Conservation (phyloP, 1,284 basidiomycete species). For the Meripilus lineatus region DNA sequence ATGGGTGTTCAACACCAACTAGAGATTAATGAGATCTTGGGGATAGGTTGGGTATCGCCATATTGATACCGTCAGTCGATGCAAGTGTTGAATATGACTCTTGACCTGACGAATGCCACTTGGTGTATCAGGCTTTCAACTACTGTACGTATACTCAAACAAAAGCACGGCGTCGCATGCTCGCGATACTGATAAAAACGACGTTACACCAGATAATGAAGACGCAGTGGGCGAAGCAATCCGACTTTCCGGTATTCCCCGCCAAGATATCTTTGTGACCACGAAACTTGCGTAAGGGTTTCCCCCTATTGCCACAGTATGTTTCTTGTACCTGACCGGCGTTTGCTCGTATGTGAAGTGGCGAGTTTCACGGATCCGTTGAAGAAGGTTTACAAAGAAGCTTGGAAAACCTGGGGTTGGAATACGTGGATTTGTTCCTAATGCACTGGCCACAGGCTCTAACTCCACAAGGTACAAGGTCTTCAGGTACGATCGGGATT, state of each 20-base stretch:
- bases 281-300: conserved; percentile 11
- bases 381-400: conserved; percentile 51
- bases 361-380: conserved; percentile 66
- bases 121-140: too few relatives aligned
- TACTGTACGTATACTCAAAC: background rate
- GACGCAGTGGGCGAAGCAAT: conserved; percentile 11
- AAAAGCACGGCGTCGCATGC: background rate
- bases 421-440: conserved; percentile 70
- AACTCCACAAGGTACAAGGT: too few relatives aligned
- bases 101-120: too few relatives aligned
- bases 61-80: background rate
- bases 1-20: background rate
- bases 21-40: background rate
- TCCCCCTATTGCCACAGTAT: background rate
- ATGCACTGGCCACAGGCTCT: conserved; percentile 50
- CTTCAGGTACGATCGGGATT: too few relatives aligned
- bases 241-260: conserved; percentile 12
- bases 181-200: background rate
- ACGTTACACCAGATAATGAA: conserved; percentile 9
- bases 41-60: background rate
- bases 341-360: conserved; percentile 49
- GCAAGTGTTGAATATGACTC: background rate
- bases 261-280: conserved; percentile 12
- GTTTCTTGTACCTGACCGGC: background rate
- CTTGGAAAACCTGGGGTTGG: conserved; percentile 49